Base-by-base conservation (phyloP, 192 early-diverging fungal genomes). In the Backusella psychrophila region DNA sequence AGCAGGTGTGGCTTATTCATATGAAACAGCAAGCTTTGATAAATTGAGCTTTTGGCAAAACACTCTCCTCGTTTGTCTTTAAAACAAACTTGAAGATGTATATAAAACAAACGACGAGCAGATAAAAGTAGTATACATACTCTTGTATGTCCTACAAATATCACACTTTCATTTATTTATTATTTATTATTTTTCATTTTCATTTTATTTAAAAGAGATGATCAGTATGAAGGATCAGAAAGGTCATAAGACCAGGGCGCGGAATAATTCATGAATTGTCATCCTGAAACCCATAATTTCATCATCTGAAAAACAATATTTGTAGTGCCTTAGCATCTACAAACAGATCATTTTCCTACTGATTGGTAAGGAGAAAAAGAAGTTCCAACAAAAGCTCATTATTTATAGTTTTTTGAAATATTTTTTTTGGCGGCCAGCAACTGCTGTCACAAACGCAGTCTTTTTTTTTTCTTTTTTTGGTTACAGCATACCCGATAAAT, bases 331-430 rank as follows among this genome's bases (percentile, higher is more conserved):
- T 49, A 71, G 44, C 42, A 71, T 19, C 70, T 71, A 44, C 70
- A 26, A 42, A 71, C 70, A 71, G 70, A 71, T 71, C 44, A 71
- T 71, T 71, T 71, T 71, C 70, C 70, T 71, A 71, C 70, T 71
- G 70, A 71, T 71, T 71, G 70, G 44, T 71, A 71, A 71, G 23
- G 70, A 71, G 56, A 63, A 63, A 63, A 63, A 26, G 2, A 63
- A 63, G 23, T 29, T 29, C 56, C 23, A 26, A 63, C 23, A 63
- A 23, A 63, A 26, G 8, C 4, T 4, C 2, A 63, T 11, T 63
- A 26, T 63, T 63, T 63, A 63, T 63, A 63, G 21, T 63, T 63
- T 56, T 63, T n/a, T 8, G 3, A 7, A 26, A 2, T 14, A 4
- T 63, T 63, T 59, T 59, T 63, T 63, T 63, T 29, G 53, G 42